Conservation (phyloP, 106 monocot genomes). For the Platanthera guangdongensis region DNA sequence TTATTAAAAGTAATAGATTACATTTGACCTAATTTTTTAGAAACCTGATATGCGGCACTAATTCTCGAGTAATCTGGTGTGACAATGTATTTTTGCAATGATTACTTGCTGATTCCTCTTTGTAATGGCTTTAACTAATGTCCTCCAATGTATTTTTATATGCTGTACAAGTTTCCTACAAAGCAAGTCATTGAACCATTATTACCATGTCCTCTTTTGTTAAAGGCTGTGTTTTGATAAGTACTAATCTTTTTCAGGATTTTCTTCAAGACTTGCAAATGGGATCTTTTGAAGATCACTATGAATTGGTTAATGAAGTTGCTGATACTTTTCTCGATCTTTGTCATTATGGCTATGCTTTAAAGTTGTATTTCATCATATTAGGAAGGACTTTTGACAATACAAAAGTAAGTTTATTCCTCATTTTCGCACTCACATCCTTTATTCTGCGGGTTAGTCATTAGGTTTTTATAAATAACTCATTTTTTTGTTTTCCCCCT, state of each 20-base stretch:
- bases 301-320: slow-evolving; percentile 53
- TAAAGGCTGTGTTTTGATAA: background rate
- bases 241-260: slow-evolving; percentile 27
- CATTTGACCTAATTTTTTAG: background rate
- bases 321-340: slow-evolving; percentile 47
- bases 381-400: slow-evolving; percentile 24
- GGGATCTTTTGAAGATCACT: slow-evolving; percentile 27
- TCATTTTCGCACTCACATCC: background rate
- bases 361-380: slow-evolving; percentile 60
- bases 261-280: slow-evolving; percentile 35
- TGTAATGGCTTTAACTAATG: background rate
- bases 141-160: background rate
- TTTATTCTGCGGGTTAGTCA: background rate
- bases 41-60: background rate
- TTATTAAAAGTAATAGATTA: background rate
- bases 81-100: background rate
- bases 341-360: slow-evolving; percentile 46
- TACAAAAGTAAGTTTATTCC: slow-evolving; percentile 36
- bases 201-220: background rate
- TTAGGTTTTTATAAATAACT: background rate
- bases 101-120: background rate
- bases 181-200: background rate
- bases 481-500: background rate
- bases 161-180: background rate
- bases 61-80: background rate